These are phyloP conservation scores for Dalbergia cochinchinensis DNA, from an alignment of 306 rosid species.

Conservation along the genomic window DNA sequence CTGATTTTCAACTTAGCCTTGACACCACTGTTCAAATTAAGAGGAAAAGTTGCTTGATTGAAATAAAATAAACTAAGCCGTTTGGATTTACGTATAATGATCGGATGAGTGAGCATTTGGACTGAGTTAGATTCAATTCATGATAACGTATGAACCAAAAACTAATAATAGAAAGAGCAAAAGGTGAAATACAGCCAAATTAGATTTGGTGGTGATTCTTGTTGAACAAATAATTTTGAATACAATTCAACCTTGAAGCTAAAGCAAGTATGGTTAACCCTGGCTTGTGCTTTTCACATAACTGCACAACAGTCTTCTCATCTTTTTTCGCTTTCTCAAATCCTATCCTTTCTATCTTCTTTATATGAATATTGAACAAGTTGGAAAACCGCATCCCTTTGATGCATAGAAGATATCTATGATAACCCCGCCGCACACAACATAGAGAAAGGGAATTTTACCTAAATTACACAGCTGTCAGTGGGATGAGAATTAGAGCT, in stretches of 20 bases:
- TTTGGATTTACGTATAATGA: too few relatives aligned
- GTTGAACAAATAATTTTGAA: slow-evolving; percentile 6
- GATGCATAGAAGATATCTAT: slow-evolving; percentile 53
- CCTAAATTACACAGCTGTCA: slow-evolving; percentile 57
- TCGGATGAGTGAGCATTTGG: too few relatives aligned
- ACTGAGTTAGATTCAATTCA: not conserved
- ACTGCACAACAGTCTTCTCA: slow-evolving; percentile 48
- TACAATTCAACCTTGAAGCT: slow-evolving; percentile 44
- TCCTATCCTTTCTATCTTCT: slow-evolving; percentile 49
- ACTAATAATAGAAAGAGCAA: slow-evolving; percentile 5
- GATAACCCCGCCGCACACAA: not conserved
- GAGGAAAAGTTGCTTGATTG: too few relatives aligned
- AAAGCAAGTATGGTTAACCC: slow-evolving; percentile 38
- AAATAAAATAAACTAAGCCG: too few relatives aligned
- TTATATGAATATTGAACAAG: slow-evolving; percentile 49
- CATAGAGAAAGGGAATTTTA: slow-evolving; percentile 45
- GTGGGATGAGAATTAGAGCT: slow-evolving; percentile 57
- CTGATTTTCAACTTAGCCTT: too few relatives aligned
- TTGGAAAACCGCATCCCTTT: slow-evolving; percentile 46
- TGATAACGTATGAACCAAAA: not conserved
- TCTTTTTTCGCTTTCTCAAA: slow-evolving; percentile 34
- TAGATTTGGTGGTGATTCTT: slow-evolving; percentile 1
- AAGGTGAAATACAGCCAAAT: slow-evolving; percentile 10
- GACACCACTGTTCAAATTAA: too few relatives aligned
- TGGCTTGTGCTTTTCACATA: slow-evolving; percentile 44